Evolutionary conservation across 352 stramenopile genomes (phyloP), one percentile per base, ranked within the genome.

Genomic region (Aphanomyces stellatus): DNA sequence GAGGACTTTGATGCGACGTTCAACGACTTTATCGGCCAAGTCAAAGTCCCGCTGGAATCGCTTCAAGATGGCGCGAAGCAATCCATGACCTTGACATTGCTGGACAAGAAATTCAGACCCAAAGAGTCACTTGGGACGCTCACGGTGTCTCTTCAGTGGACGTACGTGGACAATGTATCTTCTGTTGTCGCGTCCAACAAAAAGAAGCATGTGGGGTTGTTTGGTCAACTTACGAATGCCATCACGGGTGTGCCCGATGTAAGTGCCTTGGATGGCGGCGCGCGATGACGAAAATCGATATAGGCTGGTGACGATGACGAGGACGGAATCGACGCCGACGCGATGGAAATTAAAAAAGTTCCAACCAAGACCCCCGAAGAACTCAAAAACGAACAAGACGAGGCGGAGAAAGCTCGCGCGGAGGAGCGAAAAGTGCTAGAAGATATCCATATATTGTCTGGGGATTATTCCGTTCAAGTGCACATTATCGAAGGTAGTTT

Each of bases 401-500:
- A 90, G 19, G 73, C 72, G 28, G 82, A 85, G 11, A 82, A 88
- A 66, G 90, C 90, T 30, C 80, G 87, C 53, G 74, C 85, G 22
- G 83, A 89, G 22, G 76, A 91, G 15, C 71, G 88, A 17, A 81
- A 75, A 4, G 83, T 88, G 61, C 74, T 96, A 11, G 82, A 74
- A 51, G 88, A 72, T 68, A 81, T 94, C 60, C 79, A 91, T 57
- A 91, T 96, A 68, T 87, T 91, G 35, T 87, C 81, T 0, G 88
- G 88, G 2, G 88, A 96, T 71, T 96, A 95, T 69, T 79, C 85
- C 51, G 76, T 96, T 5, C 87, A 94, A 62, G 83, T 97, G n/a
- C 90, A 96, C 62, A 62, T 96, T 30, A 96, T 97, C 65, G 88
- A 97, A 77, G 30, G 25, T 33, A 22, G n/a, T n/a, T n/a, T n/a